Conservation (phyloP, 108 stramenopile genomes). For the Licmophora abbreviata region DNA sequence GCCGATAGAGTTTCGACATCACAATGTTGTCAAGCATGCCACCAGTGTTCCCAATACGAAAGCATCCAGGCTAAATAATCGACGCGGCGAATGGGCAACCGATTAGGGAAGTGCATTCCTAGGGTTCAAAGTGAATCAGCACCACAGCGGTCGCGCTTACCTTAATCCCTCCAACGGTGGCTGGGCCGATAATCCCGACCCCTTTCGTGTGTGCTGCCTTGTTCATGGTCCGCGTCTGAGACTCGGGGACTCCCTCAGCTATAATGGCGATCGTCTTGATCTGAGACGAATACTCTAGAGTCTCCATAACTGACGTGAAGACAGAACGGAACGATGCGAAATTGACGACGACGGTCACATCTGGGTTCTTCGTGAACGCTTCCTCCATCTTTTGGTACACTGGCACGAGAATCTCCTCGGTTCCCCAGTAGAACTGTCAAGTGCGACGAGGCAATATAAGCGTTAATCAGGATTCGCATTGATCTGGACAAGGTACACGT, state of each 20-base stretch:
- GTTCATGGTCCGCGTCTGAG: conserved; percentile 71
- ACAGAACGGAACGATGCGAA: conserved; percentile 89
- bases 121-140: conserved; percentile 1
- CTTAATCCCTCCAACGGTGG: conserved; percentile 91
- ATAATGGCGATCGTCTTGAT: conserved; percentile 88
- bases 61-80: conserved; percentile 74
- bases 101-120: conserved; percentile 1
- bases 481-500: not conserved
- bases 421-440: conserved; percentile 82
- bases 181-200: conserved; percentile 86
- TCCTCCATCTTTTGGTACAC: conserved; percentile 71
- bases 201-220: conserved; percentile 61
- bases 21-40: conserved; percentile 95
- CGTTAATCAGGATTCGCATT: not conserved
- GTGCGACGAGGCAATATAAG: not conserved
- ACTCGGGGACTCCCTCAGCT: conserved; percentile 91
- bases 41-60: conserved; percentile 89
- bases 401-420: conserved; percentile 75
- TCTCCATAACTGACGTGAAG: conserved; percentile 67
- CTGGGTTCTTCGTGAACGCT: conserved; percentile 62
- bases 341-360: conserved; percentile 76
- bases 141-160: conserved; percentile 1
- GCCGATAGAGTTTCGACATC: conserved; percentile 77
- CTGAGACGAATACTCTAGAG: conserved; percentile 54
- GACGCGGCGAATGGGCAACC: not conserved